Percentiles rank a stretch among this genome's conserved stretches.
phyloP scores from a whole-genome alignment of 2,329 filamentous ascomycete species.

The Penicillium paneum region DNA sequence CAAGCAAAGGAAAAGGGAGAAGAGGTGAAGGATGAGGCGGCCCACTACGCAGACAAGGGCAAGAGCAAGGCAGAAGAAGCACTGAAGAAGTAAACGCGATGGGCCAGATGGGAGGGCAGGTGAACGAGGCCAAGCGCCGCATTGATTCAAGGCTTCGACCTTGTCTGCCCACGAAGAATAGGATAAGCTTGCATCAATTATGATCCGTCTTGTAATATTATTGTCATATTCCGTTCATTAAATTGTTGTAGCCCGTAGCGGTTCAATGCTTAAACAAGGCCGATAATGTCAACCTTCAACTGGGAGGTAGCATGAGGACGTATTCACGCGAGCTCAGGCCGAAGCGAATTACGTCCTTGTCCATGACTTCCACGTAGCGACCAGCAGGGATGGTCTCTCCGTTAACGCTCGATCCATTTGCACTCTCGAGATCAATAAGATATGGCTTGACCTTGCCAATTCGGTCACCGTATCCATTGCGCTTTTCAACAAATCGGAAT shows the following conservation, averaged over 20 bases:
- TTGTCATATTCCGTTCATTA: background rate
- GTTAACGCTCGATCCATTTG: constrained; percentile 85
- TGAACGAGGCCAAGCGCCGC: constrained; percentile 22
- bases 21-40: constrained; percentile 33
- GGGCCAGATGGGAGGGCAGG: constrained; percentile 27
- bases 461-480: constrained; percentile 83
- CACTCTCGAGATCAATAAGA: constrained; percentile 87
- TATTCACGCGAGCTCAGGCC: constrained; percentile 89
- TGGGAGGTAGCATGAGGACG: constrained; percentile 75
- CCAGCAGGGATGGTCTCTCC: constrained; percentile 68
- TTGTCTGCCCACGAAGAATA: background rate
- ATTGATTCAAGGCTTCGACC: background rate
- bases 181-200: background rate
- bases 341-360: constrained; percentile 86
- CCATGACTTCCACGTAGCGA: constrained; percentile 78
- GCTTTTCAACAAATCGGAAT: constrained; percentile 79
- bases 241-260: background rate
- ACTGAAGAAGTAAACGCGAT: constrained; percentile 22
- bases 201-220: constrained; percentile 6
- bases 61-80: constrained; percentile 36
- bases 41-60: constrained; percentile 30
- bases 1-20: constrained; percentile 47
- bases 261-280: background rate
- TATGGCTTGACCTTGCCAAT: constrained; percentile 79
- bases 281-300: constrained; percentile 3